Percentiles rank a stretch among this genome's conserved stretches.
Evolutionary conservation across 192 early-diverging fungal species (phyloP).

Genomic region (Coemansia sp.): DNA sequence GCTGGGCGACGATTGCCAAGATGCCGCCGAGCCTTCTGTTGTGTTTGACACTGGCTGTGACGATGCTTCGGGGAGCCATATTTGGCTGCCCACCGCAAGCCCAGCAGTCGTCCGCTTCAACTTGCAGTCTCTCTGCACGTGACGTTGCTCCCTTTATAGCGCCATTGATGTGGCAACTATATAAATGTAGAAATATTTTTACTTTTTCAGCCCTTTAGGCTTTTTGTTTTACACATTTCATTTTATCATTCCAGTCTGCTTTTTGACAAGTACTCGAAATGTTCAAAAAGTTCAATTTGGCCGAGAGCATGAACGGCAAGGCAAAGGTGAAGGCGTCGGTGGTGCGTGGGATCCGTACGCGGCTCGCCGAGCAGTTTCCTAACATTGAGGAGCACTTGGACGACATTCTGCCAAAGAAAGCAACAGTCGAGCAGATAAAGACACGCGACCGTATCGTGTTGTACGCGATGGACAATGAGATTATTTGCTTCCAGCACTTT

Average conservation of each 20-base stretch:
- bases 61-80: conserved; percentile 6
- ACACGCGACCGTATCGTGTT: conserved; percentile 89
- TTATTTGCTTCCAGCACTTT: conserved; percentile 95
- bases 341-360: conserved; percentile 78
- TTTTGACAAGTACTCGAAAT: conserved; percentile 28
- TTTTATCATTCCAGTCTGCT: neutral
- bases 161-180: neutral
- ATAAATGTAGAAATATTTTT: conserved; percentile 5
- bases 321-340: conserved; percentile 91
- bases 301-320: conserved; percentile 71
- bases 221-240: neutral
- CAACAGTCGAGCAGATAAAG: conserved; percentile 82
- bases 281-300: conserved; percentile 81
- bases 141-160: neutral
- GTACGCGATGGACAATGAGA: conserved; percentile 76
- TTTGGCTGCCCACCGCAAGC: conserved; percentile 38
- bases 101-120: conserved; percentile 32
- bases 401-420: conserved; percentile 95
- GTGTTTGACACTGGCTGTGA: conserved; percentile 17
- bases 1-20: neutral
- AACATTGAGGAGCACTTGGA: conserved; percentile 81
- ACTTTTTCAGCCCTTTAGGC: neutral
- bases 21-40: neutral
- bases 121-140: conserved; percentile 16
- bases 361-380: conserved; percentile 89